A percentile compares a stretch with the other conserved stretches of the same genome.
Conservation (phyloP, 2,329 filamentous ascomycete species). For the Ophiocordyceps sinensis region DNA sequence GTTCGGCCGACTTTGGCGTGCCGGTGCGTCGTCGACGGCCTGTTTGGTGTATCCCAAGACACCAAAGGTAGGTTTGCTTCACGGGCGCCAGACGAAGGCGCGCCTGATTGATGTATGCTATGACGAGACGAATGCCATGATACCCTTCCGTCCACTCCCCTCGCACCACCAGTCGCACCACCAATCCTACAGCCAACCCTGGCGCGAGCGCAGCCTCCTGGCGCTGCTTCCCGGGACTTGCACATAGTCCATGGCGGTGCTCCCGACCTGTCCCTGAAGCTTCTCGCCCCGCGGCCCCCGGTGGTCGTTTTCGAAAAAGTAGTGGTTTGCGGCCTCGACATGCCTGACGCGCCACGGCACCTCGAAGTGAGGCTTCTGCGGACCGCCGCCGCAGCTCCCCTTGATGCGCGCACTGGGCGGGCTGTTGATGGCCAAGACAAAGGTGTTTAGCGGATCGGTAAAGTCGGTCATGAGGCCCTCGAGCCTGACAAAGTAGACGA, state of each 20-base stretch:
- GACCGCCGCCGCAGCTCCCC: constrained; percentile 24
- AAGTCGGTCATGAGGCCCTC: constrained; percentile 60
- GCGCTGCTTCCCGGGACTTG: constrained; percentile 9
- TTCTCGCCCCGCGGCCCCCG: constrained; percentile 12
- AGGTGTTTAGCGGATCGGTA: constrained; percentile 63
- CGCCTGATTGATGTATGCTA: background rate
- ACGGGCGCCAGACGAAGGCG: no score
- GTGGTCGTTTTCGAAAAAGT: constrained; percentile 26
- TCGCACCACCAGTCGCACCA: no score
- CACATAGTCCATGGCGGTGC: constrained; percentile 7
- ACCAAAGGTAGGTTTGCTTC: no score
- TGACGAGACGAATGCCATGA: background rate
- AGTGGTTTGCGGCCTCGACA: constrained; percentile 22
- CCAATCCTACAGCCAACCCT: no score
- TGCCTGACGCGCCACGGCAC: constrained; percentile 28
- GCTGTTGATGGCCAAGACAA: constrained; percentile 53
- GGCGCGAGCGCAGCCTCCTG: constrained; percentile 11
- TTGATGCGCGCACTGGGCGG: constrained; percentile 21
- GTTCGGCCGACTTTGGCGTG: no score
- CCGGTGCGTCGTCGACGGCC: no score
- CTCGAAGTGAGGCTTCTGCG: constrained; percentile 18
- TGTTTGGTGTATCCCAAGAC: no score
- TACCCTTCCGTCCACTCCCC: no score
- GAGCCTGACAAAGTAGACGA: constrained; percentile 42
- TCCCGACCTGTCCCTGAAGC: constrained; percentile 19